These are phyloP conservation scores for Aspergillus pseudonomiae DNA, from an alignment of 2,329 filamentous ascomycete species.

Conservation along the genomic window DNA sequence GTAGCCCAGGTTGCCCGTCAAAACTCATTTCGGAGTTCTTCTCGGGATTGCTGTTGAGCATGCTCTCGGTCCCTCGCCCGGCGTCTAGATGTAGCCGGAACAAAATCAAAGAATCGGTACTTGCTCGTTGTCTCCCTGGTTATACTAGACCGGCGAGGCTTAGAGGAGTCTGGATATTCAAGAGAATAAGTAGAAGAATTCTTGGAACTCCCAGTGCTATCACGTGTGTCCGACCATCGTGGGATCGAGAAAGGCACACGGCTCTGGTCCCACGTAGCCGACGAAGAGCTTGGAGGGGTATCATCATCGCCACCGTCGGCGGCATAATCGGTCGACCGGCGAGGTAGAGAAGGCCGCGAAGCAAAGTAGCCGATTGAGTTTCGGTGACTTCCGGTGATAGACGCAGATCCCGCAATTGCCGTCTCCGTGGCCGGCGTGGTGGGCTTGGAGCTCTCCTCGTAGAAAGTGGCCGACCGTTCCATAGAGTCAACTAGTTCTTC, in stretches of 20 bases:
- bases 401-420: constrained; percentile 31
- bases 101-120: constrained; percentile 49
- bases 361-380: constrained; percentile 47
- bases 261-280: constrained; percentile 46
- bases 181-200: constrained; percentile 52
- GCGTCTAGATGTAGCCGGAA: constrained; percentile 44
- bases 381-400: constrained; percentile 38
- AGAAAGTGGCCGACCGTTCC: constrained; percentile 46
- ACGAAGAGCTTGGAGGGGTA: constrained; percentile 49
- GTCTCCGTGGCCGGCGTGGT: constrained; percentile 41
- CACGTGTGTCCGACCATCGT: constrained; percentile 43
- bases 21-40: constrained; percentile 37
- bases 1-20: constrained; percentile 17
- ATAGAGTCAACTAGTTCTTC: constrained; percentile 53
- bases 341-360: constrained; percentile 40
- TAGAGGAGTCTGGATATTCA: constrained; percentile 42
- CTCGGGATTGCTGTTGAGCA: constrained; percentile 35
- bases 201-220: constrained; percentile 49
- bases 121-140: constrained; percentile 44
- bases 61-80: constrained; percentile 46
- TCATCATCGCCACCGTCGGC: constrained; percentile 45
- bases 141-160: constrained; percentile 41
- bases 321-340: constrained; percentile 42
- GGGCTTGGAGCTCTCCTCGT: constrained; percentile 44
- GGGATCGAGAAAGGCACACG: constrained; percentile 46